Base-by-base conservation (phyloP, 257 asterid genomes). In the Ophiorrhiza pumila region DNA sequence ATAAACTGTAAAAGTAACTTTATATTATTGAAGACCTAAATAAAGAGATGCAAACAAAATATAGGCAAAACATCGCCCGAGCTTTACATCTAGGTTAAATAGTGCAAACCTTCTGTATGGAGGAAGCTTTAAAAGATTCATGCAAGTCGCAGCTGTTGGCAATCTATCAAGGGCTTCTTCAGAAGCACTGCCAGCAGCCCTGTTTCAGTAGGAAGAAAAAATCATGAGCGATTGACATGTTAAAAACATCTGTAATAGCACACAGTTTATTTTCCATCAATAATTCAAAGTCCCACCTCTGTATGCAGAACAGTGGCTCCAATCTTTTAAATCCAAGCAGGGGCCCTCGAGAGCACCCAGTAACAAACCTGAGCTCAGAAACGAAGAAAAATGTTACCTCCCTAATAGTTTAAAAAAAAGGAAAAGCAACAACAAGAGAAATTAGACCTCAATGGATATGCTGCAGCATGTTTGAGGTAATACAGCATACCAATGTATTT, bases 341-440 rank as follows among this genome's bases (percentile, higher is more conserved):
- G 63, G 99, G 99, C 79, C 99, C 99, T 62, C 99, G 96, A 77
- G 99, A 95, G 78, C 99, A 95, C 39, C 98, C 99, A 50, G 99
- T 95, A 65, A 86, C 93, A 83, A 95, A 95, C 86, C 99, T 95
- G 78, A 67, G 42, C 72, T 70, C 69, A 69, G 46, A 72, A 74
- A 59, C 18, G 65, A 57, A 60, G 59, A 25, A 53, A 32, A 8
- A 63, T 45, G 65, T 75, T 60, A 41, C 57, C 37, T n/a, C 34
- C 2, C 47, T 8, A 47, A 13, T 34, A n/a, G 41, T 49, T 29
- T 2, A 23, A 45, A 17, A 62, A 15, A 35, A 35, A 37, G 45
- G 22, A 22, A 60, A 72, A 63, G 34, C 12, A 22, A 66, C 72
- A 75, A 35, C 18, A 47, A 67, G 20, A 32, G 17, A 46, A 4